These are phyloP conservation scores for Fragosphaeria purpurea DNA, from an alignment of 2,329 filamentous ascomycete species.

Conservation along the genomic window DNA sequence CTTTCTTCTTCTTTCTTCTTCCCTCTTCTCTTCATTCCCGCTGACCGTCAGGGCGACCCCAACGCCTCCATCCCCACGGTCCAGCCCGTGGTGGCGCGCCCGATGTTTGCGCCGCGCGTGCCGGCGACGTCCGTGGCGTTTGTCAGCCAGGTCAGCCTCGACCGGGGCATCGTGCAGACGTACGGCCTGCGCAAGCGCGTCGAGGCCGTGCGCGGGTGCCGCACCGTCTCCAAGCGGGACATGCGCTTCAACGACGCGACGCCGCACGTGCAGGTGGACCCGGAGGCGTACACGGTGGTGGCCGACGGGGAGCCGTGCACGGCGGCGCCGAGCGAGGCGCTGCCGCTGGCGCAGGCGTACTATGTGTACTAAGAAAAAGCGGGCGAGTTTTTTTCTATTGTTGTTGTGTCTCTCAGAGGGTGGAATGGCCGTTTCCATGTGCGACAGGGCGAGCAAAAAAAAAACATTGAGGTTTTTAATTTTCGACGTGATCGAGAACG, in stretches of 20 bases:
- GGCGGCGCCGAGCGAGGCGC: slow-evolving; percentile 57
- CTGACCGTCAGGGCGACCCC: slow-evolving; percentile 53
- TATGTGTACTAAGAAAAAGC: slow-evolving; percentile 54
- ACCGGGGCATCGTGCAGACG: slow-evolving; percentile 52
- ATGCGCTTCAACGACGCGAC: slow-evolving; percentile 82
- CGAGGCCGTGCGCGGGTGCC: slow-evolving; percentile 66
- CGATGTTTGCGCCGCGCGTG: slow-evolving; percentile 73
- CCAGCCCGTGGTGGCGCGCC: slow-evolving; percentile 71
- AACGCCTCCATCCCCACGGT: slow-evolving; percentile 82
- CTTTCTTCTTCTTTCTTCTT: not conserved
- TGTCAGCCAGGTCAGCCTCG: slow-evolving; percentile 64
- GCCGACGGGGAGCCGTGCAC: slow-evolving; percentile 68
- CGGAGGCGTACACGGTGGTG: slow-evolving; percentile 80
- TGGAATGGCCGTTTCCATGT: too few relatives aligned
- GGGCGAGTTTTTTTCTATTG: not conserved
- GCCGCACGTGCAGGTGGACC: slow-evolving; percentile 85
- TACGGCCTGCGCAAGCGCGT: slow-evolving; percentile 74
- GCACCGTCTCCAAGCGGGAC: slow-evolving; percentile 67
- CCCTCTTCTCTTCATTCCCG: not conserved
- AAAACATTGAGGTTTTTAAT: too few relatives aligned
- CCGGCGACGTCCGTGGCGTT: slow-evolving; percentile 69
- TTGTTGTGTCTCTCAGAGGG: too few relatives aligned
- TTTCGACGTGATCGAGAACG: too few relatives aligned
- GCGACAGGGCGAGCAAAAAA: not conserved
- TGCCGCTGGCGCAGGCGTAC: slow-evolving; percentile 70